phyloP scores from a whole-genome alignment of 2,329 filamentous ascomycete species.

The Microdochium nivale region DNA sequence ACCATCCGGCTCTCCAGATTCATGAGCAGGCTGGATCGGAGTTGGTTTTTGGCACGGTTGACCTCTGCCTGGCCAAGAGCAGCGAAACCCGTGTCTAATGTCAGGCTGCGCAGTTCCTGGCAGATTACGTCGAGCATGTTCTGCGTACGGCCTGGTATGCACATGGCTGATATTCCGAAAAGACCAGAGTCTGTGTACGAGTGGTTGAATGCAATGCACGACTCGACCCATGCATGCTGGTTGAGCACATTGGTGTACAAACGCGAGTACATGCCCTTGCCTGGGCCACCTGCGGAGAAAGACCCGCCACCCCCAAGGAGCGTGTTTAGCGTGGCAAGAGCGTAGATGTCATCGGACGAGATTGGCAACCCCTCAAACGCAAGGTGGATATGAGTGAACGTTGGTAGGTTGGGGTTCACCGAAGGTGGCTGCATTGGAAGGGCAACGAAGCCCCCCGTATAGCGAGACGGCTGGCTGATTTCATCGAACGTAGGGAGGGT shows the following conservation, averaged over 20 bases:
- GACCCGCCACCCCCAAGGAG: conserved; percentile 93
- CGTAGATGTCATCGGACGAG: conserved; percentile 86
- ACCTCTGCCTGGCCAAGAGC: conserved; percentile 72
- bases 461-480: conserved; percentile 61
- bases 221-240: conserved; percentile 96
- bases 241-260: conserved; percentile 97
- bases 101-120: conserved; percentile 73
- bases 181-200: conserved; percentile 92
- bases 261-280: conserved; percentile 98
- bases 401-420: conserved; percentile 65
- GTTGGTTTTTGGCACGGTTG: conserved; percentile 90
- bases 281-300: conserved; percentile 91
- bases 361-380: conserved; percentile 94
- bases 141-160: conserved; percentile 66
- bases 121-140: conserved; percentile 95
- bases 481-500: conserved; percentile 40
- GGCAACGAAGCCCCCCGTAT: conserved; percentile 88
- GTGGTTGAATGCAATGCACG: conserved; percentile 93
- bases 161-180: conserved; percentile 87
- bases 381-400: conserved; percentile 87
- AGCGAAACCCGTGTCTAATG: conserved; percentile 65
- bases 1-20: conserved; percentile 97
- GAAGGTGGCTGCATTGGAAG: conserved; percentile 75
- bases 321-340: conserved; percentile 88
- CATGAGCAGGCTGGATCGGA: conserved; percentile 85